Conservation (phyloP, 345 rosid species). For the Microthlaspi erraticum region DNA sequence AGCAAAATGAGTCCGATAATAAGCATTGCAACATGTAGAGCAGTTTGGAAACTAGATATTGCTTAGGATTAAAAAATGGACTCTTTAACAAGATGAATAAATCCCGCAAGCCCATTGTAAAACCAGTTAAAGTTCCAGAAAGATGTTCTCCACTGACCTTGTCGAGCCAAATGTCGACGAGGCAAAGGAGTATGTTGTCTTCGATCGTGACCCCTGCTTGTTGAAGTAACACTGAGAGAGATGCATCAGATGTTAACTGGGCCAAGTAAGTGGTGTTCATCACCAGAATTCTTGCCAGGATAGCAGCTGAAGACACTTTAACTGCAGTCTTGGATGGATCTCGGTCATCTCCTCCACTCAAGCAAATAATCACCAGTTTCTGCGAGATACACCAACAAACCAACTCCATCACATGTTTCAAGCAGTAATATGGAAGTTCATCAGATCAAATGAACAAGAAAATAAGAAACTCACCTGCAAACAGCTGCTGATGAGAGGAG, state of each 20-base stretch:
- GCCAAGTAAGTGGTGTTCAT: slow-evolving; percentile 87
- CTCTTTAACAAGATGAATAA: slow-evolving; percentile 5
- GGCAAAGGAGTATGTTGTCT: slow-evolving; percentile 81
- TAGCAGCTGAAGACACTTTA: slow-evolving; percentile 81
- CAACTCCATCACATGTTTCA: slow-evolving; percentile 15
- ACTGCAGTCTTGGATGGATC: slow-evolving; percentile 89
- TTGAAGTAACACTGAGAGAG: slow-evolving; percentile 73
- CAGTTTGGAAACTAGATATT: slow-evolving; percentile 6
- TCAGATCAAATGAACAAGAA: slow-evolving; percentile 32
- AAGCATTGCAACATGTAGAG: slow-evolving; percentile 18
- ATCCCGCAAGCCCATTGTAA: slow-evolving; percentile 6
- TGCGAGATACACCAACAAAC: slow-evolving; percentile 41
- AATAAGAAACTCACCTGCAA: slow-evolving; percentile 61
- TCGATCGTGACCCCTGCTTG: slow-evolving; percentile 70
- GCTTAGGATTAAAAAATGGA: neutral
- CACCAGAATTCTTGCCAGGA: slow-evolving; percentile 93
- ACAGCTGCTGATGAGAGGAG: slow-evolving; percentile 78
- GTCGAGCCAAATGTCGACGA: slow-evolving; percentile 96
- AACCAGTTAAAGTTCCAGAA: slow-evolving; percentile 13
- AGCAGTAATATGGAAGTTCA: slow-evolving; percentile 10
- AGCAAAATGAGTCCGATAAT: slow-evolving; percentile 17
- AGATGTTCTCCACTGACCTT: slow-evolving; percentile 59
- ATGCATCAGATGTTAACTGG: slow-evolving; percentile 85
- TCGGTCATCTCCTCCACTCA: slow-evolving; percentile 84
- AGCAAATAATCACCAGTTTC: slow-evolving; percentile 84